Conservation (phyloP, 164 flowering plant genomes). For the Magnolia kwangsiensis region DNA sequence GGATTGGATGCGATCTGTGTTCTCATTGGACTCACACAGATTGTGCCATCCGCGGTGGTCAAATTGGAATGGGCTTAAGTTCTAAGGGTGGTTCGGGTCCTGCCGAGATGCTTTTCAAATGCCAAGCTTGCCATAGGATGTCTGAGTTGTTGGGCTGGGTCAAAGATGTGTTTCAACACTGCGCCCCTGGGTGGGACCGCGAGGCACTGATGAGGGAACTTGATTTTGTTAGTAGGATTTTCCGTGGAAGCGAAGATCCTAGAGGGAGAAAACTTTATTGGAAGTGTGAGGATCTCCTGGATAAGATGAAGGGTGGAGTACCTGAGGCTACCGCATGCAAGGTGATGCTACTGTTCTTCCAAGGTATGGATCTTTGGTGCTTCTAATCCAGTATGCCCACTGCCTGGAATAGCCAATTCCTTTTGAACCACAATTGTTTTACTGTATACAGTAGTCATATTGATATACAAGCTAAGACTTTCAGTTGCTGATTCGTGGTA, state of each 20-base stretch:
- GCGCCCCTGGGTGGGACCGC: conserved; percentile 92
- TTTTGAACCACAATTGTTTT: not conserved
- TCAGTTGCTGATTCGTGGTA: too few relatives aligned
- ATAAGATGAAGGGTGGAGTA: conserved; percentile 71
- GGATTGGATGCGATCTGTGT: conserved; percentile 96
- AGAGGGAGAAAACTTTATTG: conserved; percentile 80
- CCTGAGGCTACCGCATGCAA: conserved; percentile 68
- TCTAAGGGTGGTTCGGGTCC: conserved; percentile 58
- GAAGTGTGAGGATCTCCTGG: conserved; percentile 90
- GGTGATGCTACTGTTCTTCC: conserved; percentile 67
- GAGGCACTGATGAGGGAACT: conserved; percentile 80
- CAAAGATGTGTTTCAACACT: conserved; percentile 93
- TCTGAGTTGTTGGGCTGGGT: conserved; percentile 98
- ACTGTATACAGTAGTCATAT: too few relatives aligned
- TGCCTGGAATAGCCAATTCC: conserved; percentile 1
- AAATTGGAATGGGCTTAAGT: conserved; percentile 71
- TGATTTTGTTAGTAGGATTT: conserved; percentile 82
- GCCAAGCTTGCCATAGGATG: conserved; percentile 84
- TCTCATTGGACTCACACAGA: conserved; percentile 99
- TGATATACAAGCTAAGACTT: too few relatives aligned
- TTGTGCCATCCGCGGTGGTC: conserved; percentile 88
- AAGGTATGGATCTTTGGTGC: conserved; percentile 45
- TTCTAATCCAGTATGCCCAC: not conserved
- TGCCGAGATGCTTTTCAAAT: conserved; percentile 84
- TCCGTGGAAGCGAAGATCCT: conserved; percentile 84